These are phyloP conservation scores for Chaetomiaceae sp. DNA, from an alignment of 2,329 filamentous ascomycete genomes.

Conservation along the genomic window DNA sequence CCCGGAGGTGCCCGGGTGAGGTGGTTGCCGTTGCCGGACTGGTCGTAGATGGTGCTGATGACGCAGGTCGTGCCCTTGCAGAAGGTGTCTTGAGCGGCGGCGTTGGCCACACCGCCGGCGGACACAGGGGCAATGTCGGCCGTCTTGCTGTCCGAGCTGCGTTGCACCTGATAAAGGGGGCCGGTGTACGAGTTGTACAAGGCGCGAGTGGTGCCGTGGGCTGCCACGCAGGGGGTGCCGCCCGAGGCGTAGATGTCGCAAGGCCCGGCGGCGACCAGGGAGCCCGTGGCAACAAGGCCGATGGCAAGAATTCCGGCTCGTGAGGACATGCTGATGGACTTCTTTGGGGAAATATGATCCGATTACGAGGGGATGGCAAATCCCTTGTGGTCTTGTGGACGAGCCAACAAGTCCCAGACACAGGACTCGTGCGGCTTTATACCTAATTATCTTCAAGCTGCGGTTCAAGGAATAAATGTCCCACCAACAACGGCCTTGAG, in stretches of 20 bases:
- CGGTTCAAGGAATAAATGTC: too few relatives aligned
- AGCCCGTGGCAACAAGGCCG: conserved; percentile 33
- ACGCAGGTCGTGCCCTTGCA: conserved; percentile 58
- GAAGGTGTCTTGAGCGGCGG: conserved; percentile 56
- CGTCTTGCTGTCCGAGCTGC: conserved; percentile 42
- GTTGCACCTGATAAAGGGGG: conserved; percentile 56
- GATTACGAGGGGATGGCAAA: too few relatives aligned
- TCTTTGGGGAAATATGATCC: too few relatives aligned
- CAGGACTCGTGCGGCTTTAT: too few relatives aligned
- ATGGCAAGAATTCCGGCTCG: conserved; percentile 16
- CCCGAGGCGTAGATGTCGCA: conserved; percentile 37
- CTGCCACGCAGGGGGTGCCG: conserved; percentile 59
- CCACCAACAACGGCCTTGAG: too few relatives aligned
- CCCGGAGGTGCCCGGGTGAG: conserved; percentile 59
- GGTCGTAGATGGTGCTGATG: conserved; percentile 62
- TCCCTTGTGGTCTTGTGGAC: too few relatives aligned
- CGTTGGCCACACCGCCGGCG: conserved; percentile 59
- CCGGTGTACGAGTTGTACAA: conserved; percentile 52
- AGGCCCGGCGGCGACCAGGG: conserved; percentile 48
- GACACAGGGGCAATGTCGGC: conserved; percentile 47
- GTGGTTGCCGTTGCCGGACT: conserved; percentile 58
- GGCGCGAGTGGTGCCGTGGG: conserved; percentile 61
- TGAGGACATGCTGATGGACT: background rate
- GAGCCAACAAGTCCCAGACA: too few relatives aligned
- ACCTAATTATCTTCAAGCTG: too few relatives aligned